Evolutionary conservation across 257 asterid genomes (phyloP).

Genomic region (Dorcoceras hygrometricum): DNA sequence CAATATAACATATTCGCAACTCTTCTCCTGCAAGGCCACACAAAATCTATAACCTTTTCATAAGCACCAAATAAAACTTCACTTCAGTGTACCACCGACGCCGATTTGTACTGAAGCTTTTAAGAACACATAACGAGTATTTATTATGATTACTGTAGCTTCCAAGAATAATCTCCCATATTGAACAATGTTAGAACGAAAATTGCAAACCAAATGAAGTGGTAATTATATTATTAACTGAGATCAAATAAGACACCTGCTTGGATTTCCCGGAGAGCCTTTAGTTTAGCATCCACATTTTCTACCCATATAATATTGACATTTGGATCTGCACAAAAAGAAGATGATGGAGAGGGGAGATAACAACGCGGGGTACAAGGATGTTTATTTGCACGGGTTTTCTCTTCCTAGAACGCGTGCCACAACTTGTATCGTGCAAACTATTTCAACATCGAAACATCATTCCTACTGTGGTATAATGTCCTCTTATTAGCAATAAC

Average conservation of each 20-base stretch:
- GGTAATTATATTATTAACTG: slow-evolving; percentile 7
- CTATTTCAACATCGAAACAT: neutral
- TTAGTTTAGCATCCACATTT: slow-evolving; percentile 52
- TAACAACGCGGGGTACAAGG: neutral
- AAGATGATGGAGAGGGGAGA: neutral
- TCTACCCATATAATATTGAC: slow-evolving; percentile 69
- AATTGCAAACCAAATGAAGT: neutral
- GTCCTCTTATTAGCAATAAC: neutral
- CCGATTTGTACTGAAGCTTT: too few species aligned
- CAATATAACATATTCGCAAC: slow-evolving; percentile 76
- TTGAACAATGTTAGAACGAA: slow-evolving; percentile 7
- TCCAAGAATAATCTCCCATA: neutral
- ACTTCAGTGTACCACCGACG: neutral
- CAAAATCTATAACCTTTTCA: slow-evolving; percentile 5
- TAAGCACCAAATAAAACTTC: slow-evolving; percentile 3
- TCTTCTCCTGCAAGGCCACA: slow-evolving; percentile 65
- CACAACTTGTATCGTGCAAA: slow-evolving; percentile 7
- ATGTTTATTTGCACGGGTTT: slow-evolving; percentile 1
- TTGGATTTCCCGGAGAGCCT: slow-evolving; percentile 74
- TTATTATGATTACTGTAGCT: too few species aligned
- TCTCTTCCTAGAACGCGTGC: neutral
- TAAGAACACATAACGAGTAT: neutral
- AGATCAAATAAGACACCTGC: slow-evolving; percentile 43
- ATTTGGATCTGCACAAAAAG: slow-evolving; percentile 67
- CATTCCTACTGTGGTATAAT: neutral